Conservation (phyloP, 192 early-diverging fungal genomes). For the Podila epigama region DNA sequence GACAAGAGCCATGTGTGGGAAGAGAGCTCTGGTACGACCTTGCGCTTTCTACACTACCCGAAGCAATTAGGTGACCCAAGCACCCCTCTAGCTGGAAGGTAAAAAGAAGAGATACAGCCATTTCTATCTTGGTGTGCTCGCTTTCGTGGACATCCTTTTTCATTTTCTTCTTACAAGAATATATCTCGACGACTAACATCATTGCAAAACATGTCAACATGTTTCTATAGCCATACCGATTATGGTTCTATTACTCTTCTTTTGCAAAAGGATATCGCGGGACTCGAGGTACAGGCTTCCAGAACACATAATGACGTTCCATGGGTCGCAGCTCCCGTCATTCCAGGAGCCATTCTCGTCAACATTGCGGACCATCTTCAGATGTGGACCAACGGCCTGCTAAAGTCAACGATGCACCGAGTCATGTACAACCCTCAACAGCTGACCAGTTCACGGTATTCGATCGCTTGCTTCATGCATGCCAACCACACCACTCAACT, state of each 20-base stretch:
- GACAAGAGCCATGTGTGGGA: constrained; percentile 58
- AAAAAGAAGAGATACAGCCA: background rate
- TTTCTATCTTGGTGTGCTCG: background rate
- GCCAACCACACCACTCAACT: constrained; percentile 56
- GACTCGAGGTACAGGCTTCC: constrained; percentile 60
- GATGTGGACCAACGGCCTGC: constrained; percentile 67
- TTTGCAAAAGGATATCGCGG: constrained; percentile 70
- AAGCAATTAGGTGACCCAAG: constrained; percentile 52
- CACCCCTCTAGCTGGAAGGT: constrained; percentile 60
- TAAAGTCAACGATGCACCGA: constrained; percentile 69
- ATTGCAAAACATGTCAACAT: too few relatives aligned
- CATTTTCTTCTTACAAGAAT: background rate
- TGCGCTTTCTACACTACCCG: constrained; percentile 73
- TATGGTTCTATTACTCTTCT: constrained; percentile 74
- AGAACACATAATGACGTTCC: constrained; percentile 32
- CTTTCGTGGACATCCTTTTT: background rate
- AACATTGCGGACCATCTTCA: constrained; percentile 71
- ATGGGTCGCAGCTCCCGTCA: constrained; percentile 69
- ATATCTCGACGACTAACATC: background rate
- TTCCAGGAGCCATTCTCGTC: constrained; percentile 62
- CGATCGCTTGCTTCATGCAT: constrained; percentile 70
- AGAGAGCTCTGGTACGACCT: constrained; percentile 46
- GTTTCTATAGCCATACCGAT: constrained; percentile 69
- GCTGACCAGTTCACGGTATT: constrained; percentile 58
- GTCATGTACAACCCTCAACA: constrained; percentile 64